A percentile compares a stretch with the other conserved stretches of the same genome.
Evolutionary conservation across 352 stramenopile species (phyloP).

Genomic region (Sclerospora graminicola): DNA sequence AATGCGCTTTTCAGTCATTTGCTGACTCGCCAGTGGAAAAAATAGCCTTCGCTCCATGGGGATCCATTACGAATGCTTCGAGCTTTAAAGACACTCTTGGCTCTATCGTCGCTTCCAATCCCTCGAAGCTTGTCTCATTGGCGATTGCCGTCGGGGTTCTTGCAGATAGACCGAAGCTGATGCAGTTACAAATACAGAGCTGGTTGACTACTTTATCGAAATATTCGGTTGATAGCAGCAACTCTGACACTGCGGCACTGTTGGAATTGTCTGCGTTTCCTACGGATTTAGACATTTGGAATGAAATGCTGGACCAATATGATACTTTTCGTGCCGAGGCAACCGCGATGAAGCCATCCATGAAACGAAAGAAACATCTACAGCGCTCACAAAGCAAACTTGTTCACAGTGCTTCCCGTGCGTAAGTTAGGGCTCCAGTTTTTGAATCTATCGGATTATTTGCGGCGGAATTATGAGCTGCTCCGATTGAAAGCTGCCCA

Average conservation of each 20-base stretch:
- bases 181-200: constrained; percentile 19
- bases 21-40: constrained; percentile 38
- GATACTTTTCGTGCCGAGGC: background rate
- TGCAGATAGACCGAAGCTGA: too few relatives aligned
- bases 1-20: constrained; percentile 35
- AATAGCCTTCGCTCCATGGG: constrained; percentile 47
- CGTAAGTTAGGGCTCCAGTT: constrained; percentile 94
- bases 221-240: constrained; percentile 22
- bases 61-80: constrained; percentile 30
- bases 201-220: constrained; percentile 49
- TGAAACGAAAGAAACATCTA: constrained; percentile 18
- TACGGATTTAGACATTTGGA: constrained; percentile 87
- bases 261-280: constrained; percentile 42
- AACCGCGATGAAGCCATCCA: constrained; percentile 7
- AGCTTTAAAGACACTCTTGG: constrained; percentile 36
- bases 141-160: too few relatives aligned
- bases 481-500: constrained; percentile 85
- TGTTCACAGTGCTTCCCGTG: too few relatives aligned
- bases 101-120: constrained; percentile 22
- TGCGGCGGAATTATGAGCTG: constrained; percentile 89
- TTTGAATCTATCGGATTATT: constrained; percentile 90
- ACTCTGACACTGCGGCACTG: constrained; percentile 5
- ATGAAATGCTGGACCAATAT: constrained; percentile 32
- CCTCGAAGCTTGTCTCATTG: constrained; percentile 22
- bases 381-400: too few relatives aligned